Percentiles rank a stretch among this genome's conserved stretches.
Conservation (phyloP, 768 basidiomycete genomes). For the Russula abietina region DNA sequence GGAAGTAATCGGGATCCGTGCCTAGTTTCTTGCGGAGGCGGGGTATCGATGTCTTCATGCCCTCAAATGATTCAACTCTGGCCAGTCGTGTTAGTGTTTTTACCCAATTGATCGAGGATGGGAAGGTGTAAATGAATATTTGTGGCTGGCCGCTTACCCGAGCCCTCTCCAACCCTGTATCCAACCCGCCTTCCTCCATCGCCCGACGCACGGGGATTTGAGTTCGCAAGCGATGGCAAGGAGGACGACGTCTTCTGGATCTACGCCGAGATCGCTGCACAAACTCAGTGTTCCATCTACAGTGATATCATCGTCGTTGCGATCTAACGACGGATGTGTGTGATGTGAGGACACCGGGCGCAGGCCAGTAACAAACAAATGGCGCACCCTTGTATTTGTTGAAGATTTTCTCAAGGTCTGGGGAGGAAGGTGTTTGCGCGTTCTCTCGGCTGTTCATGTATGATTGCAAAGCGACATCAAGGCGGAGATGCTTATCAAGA, state of each 20-base stretch:
- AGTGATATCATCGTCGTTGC: slow-evolving; percentile 55
- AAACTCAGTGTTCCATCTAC: slow-evolving; percentile 77
- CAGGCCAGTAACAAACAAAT: background rate
- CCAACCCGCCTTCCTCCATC: slow-evolving; percentile 70
- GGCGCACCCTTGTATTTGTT: slow-evolving; percentile 40
- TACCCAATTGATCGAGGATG: background rate
- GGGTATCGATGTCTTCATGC: slow-evolving; percentile 52
- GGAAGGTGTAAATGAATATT: background rate
- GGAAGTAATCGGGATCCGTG: slow-evolving; percentile 65
- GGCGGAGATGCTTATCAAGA: slow-evolving; percentile 60
- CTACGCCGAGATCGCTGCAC: slow-evolving; percentile 61
- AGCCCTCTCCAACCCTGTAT: slow-evolving; percentile 72
- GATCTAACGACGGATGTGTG: slow-evolving; percentile 42
- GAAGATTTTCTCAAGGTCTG: slow-evolving; percentile 38
- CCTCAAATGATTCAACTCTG: slow-evolving; percentile 60
- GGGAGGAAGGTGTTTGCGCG: slow-evolving; percentile 26
- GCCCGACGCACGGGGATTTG: slow-evolving; percentile 65
- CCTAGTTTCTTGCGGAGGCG: slow-evolving; percentile 54
- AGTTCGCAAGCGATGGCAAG: slow-evolving; percentile 78
- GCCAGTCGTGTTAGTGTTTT: background rate
- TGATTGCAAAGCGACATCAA: slow-evolving; percentile 70
- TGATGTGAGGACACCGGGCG: background rate
- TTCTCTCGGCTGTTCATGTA: slow-evolving; percentile 53
- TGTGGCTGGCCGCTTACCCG: no score
- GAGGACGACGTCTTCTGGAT: slow-evolving; percentile 78